Conservation (phyloP, 768 basidiomycete species). For the Asterophora parasitica region DNA sequence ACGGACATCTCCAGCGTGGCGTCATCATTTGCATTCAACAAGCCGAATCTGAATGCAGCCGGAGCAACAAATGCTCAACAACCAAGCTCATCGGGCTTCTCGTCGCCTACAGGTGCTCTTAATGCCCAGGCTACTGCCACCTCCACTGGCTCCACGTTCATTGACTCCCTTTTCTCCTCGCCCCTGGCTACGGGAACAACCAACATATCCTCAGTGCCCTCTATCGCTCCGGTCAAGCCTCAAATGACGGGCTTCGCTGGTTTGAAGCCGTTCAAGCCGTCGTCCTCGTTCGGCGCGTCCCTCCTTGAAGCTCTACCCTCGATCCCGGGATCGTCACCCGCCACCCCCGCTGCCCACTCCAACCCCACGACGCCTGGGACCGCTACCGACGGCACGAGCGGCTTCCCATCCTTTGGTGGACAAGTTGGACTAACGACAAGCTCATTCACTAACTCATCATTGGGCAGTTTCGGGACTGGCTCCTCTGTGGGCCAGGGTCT, state of each 20-base stretch:
- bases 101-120: slow-evolving; percentile 16
- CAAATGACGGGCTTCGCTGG: slow-evolving; percentile 53
- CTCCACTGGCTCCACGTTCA: slow-evolving; percentile 39
- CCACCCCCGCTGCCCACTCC: slow-evolving; percentile 37
- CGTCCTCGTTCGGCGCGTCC: slow-evolving; percentile 74
- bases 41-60: slow-evolving; percentile 18
- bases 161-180: slow-evolving; percentile 43
- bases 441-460: slow-evolving; percentile 20
- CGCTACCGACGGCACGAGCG: slow-evolving; percentile 8
- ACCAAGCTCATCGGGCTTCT: slow-evolving; percentile 12
- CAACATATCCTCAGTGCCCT: slow-evolving; percentile 20
- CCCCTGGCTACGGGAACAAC: slow-evolving; percentile 44
- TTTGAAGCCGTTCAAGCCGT: slow-evolving; percentile 79
- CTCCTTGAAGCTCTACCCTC: slow-evolving; percentile 71
- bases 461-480: slow-evolving; percentile 33
- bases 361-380: slow-evolving; percentile 15
- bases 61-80: slow-evolving; percentile 7
- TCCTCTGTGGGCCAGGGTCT: slow-evolving; percentile 46
- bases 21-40: slow-evolving; percentile 59
- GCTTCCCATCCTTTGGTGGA: slow-evolving; percentile 8
- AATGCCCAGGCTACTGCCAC: slow-evolving; percentile 32
- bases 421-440: slow-evolving; percentile 11
- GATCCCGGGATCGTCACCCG: slow-evolving; percentile 54
- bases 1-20: slow-evolving; percentile 65
- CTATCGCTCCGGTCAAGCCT: slow-evolving; percentile 30